Evolutionary conservation across 2,329 filamentous ascomycete genomes (phyloP), one percentile per base, ranked within the genome.

Genomic region (Claviceps cyperi): DNA sequence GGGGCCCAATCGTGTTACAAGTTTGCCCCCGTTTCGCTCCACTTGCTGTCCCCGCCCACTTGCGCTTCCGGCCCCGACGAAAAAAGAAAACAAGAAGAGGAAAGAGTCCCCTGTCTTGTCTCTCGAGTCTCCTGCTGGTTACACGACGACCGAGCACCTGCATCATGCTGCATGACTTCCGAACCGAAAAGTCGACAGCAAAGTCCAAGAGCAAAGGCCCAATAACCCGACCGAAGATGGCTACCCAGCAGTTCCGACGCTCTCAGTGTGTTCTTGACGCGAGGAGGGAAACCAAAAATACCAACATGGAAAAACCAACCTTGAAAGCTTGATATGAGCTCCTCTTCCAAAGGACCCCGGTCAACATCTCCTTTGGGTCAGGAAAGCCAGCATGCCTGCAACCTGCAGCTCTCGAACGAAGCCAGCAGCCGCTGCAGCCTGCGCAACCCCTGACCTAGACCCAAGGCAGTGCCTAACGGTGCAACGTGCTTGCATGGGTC

Each of bases 401-500:
- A 17, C 39, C 17, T 40, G 17, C 17, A 40, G 17, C 39, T 40
- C 39, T 40, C 39, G 19, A 40, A 40, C 39, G 39, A 40, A 19
- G 39, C 28, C 43, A 36, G 32, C 43, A 28, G n/a, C 41, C 11
- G 14, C 39, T 35, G 13, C 19, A 40, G 9, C 44, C n/a, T 35
- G 24, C 24, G 45, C 24, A 19, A 44, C 50, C 46, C 50, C 46
- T 51, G 50, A 43, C 21, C 40, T 14, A 24, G 22, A 36, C 38
- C 21, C 46, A 13, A 48, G 35, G 47, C 47, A 24, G 24, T 43
- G 17, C 15, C 47, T 48, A 38, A 15, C 17, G 38, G 46, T 43
- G 21, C 19, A 15, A 6, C 35, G 24, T 43, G 24, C 21, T 22
- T 48, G 47, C 19, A 17, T 28, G 40, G 47, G 32, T 37, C 38